A percentile compares a stretch with the other conserved stretches of the same genome.
These are phyloP conservation scores for Poterioochromonas sp. DNA, from an alignment of 352 stramenopile genomes.

Conservation along the genomic window DNA sequence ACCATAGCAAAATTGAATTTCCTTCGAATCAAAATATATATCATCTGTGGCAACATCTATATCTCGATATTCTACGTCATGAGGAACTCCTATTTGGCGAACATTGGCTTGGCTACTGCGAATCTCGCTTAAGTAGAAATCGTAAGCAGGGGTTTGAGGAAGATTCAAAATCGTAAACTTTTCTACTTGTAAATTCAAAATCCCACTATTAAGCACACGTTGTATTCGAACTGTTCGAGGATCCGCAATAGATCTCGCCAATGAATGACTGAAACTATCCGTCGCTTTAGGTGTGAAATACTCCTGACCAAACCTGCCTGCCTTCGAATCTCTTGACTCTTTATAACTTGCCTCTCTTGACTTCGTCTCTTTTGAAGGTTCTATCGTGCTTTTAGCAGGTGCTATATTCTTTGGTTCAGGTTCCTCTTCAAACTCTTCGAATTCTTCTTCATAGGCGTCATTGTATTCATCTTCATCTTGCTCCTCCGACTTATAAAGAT, in stretches of 20 bases:
- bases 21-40: neutral
- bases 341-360: too few species aligned
- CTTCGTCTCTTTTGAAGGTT: too few species aligned
- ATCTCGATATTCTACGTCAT: neutral
- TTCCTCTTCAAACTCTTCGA: too few species aligned
- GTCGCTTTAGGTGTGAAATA: neutral
- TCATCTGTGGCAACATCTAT: slow-evolving; percentile 30
- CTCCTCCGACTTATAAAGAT: neutral
- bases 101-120: neutral
- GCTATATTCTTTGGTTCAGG: too few species aligned
- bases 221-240: neutral
- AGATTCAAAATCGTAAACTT: neutral
- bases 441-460: neutral
- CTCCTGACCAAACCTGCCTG: too few species aligned
- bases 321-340: too few species aligned
- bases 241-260: neutral
- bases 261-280: neutral
- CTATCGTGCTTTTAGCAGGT: too few species aligned
- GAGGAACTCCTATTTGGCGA: slow-evolving; percentile 9
- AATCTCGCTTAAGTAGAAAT: neutral
- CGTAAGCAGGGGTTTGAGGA: neutral
- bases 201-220: neutral
- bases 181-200: slow-evolving; percentile 9
- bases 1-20: slow-evolving; percentile 26
- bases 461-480: neutral